phyloP scores from a whole-genome alignment of 176 grass and related monocot genomes.

The Zizania latifolia region DNA sequence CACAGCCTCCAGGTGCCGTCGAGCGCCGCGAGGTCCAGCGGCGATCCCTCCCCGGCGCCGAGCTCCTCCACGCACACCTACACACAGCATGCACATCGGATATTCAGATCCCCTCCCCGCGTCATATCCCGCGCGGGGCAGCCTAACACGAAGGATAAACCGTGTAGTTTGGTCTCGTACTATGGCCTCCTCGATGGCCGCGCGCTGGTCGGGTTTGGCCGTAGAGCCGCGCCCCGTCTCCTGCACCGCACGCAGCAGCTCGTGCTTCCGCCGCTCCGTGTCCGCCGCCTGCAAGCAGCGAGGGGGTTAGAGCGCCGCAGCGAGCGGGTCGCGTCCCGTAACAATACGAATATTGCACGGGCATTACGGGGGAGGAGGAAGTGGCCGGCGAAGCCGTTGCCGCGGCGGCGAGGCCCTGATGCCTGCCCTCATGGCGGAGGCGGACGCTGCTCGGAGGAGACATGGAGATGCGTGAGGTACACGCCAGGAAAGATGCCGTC shows the following conservation, averaged over 20 bases:
- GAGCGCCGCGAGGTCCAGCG: slow-evolving; percentile 59
- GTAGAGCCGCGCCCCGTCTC: slow-evolving; percentile 66
- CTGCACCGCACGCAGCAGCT: slow-evolving; percentile 70
- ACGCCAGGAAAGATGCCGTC: not conserved
- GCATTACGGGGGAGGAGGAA: slow-evolving; percentile 14
- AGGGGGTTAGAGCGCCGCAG: not conserved
- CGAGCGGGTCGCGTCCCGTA: no score
- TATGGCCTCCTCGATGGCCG: slow-evolving; percentile 77
- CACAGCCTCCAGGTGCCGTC: slow-evolving; percentile 92
- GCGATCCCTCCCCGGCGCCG: slow-evolving; percentile 38
- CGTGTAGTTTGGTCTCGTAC: slow-evolving; percentile 16
- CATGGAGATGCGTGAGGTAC: not conserved
- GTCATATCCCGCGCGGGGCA: not conserved
- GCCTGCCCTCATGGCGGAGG: not conserved
- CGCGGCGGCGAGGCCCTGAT: not conserved
- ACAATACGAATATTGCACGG: not conserved
- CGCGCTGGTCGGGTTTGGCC: slow-evolving; percentile 66
- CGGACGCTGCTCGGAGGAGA: not conserved
- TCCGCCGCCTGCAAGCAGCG: slow-evolving; percentile 18
- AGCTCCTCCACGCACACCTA: slow-evolving; percentile 81
- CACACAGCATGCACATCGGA: slow-evolving; percentile 13
- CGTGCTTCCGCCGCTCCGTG: slow-evolving; percentile 62
- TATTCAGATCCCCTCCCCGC: not conserved
- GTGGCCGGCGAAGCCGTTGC: not conserved
- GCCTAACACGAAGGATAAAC: not conserved